Evolutionary conservation across 495 filamentous ascomycete species (phyloP), one percentile per base, ranked within the genome.

Genomic region (Polyplosphaeria fusca): DNA sequence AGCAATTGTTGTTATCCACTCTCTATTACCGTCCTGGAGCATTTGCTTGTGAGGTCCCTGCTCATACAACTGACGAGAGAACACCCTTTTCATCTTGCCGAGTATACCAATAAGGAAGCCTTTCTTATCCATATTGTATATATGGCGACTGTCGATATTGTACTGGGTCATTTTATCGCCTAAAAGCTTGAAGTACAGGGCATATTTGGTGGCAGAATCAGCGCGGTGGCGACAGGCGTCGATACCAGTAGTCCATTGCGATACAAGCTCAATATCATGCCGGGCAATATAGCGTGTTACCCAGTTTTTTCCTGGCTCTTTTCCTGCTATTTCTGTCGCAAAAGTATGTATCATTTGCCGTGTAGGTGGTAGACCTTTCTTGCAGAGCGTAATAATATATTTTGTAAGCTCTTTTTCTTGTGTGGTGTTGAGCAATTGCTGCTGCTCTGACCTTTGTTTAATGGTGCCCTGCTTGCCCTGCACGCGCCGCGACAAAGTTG

Each of bases 101-200:
- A 52, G 35, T 5, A 40, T 16, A 18, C 22, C 41, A 52, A 52
- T 32, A 12, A 52, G 35, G 41, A 52, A 41, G 4, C 30, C 35
- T 22, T 52, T 40, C 22, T 40, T 52, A 52, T 52, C 35, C 41
- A 52, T 52, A 52, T 52, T 52, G 41, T 52, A 52, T 5, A 20
- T 52, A 41, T 52, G 9, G 7, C 41, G 23, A 4, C 5, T 18
- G 7, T 38, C 5, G 13, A 52, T 24, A 32, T 41, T 52, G 26
- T 52, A 52, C 35, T 52, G 5, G 2, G 2, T 52, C 19, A 52
- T 39, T 35, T 40, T 52, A n/a, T 14, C 41, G 16, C 5, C 18
- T 41, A 41, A 23, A 18, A 52, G 20, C 13, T 52, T 41, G 14
- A 41, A 52, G 23, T 52, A 52, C n/a, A 40, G 5, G 4, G 14